Conservation (phyloP, 129 eudicot species). For the Centaurea solstitialis region DNA sequence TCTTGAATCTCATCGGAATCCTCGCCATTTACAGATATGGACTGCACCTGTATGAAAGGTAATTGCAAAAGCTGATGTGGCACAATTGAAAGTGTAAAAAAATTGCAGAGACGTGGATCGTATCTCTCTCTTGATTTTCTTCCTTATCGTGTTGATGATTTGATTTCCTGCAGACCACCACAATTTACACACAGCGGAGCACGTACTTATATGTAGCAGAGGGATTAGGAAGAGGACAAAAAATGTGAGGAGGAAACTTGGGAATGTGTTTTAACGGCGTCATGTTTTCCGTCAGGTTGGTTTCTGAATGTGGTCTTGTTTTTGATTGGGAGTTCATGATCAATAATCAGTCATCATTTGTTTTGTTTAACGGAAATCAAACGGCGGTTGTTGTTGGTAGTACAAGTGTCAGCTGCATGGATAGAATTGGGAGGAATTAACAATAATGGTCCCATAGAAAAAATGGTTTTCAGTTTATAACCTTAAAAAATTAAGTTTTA, state of each 20-base stretch:
- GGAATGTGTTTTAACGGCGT: slow-evolving; percentile 30
- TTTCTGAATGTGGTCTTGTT: slow-evolving; percentile 13
- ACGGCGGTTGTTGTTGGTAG: slow-evolving; percentile 5
- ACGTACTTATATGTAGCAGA: slow-evolving; percentile 17
- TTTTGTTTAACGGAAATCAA: slow-evolving; percentile 1
- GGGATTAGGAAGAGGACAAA: slow-evolving; percentile 18
- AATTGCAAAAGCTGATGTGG: too few relatives aligned
- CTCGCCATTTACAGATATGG: too few relatives aligned
- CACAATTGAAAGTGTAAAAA: too few relatives aligned
- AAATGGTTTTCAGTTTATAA: too few relatives aligned
- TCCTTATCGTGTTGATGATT: too few relatives aligned
- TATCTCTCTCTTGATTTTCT: too few relatives aligned
- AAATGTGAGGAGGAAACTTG: slow-evolving; percentile 47
- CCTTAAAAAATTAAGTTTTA: too few relatives aligned
- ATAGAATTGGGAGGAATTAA: slow-evolving; percentile 3
- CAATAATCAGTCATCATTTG: not conserved
- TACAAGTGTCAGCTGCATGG: slow-evolving; percentile 12
- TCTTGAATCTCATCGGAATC: slow-evolving; percentile 40
- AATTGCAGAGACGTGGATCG: too few relatives aligned
- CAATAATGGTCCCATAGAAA: too few relatives aligned
- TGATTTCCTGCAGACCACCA: not conserved
- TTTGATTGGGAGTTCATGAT: not conserved
- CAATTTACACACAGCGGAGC: not conserved
- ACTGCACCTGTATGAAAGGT: too few relatives aligned
- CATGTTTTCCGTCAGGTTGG: not conserved